phyloP scores from a whole-genome alignment of 805 yeast genomes.

The Lipomyces anomalus region DNA sequence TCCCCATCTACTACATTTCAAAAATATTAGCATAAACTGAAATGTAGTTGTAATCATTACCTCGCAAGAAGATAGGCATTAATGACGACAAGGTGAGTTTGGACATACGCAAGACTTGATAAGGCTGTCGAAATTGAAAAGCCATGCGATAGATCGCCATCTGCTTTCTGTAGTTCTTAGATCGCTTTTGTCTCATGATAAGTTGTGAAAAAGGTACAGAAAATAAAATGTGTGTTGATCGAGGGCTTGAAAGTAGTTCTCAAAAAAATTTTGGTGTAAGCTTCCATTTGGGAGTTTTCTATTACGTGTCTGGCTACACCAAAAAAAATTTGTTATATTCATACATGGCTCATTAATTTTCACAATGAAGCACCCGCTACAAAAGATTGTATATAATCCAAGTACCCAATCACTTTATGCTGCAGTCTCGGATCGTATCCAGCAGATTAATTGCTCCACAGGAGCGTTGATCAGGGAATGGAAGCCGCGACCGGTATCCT shows the following conservation, averaged over 20 bases:
- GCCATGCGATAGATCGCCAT: constrained; percentile 78
- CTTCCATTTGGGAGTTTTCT: too few species aligned
- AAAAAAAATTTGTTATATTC: neutral
- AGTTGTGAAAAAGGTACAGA: neutral
- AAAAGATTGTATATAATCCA: constrained; percentile 11
- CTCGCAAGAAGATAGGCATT: neutral
- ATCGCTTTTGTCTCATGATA: constrained; percentile 90
- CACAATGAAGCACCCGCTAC: constrained; percentile 24
- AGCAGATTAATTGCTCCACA: constrained; percentile 9
- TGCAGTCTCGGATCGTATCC: constrained; percentile 10
- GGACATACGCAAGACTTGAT: constrained; percentile 57
- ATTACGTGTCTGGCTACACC: neutral
- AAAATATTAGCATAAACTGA: neutral
- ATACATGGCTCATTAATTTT: neutral
- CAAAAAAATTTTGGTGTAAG: too few species aligned
- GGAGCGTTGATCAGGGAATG: constrained; percentile 9
- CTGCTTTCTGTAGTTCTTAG: constrained; percentile 88
- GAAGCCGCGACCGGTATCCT: neutral
- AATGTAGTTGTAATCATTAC: neutral
- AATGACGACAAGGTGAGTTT: neutral
- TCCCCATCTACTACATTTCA: constrained; percentile 59
- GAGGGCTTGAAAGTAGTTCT: too few species aligned
- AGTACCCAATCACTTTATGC: constrained; percentile 2
- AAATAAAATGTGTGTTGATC: neutral
- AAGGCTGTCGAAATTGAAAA: constrained; percentile 90